Evolutionary conservation across 2,329 filamentous ascomycete species (phyloP), one percentile per base, ranked within the genome.

Genomic region (Seiridium cupressi): DNA sequence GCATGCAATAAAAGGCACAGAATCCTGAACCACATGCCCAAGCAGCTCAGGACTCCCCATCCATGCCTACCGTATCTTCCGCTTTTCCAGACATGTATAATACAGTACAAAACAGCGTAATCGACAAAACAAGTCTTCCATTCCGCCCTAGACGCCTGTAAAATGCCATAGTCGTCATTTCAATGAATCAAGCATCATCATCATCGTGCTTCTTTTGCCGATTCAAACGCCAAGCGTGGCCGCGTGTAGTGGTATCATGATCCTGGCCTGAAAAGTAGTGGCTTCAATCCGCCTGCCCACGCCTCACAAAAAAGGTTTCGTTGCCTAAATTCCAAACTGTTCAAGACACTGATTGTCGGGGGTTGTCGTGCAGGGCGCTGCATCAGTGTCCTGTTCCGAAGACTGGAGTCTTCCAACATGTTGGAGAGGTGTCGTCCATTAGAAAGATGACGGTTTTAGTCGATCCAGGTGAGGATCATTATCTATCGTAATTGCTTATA

Each of bases 171-270:
- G 26, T 47, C 55, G 47, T 57, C 44, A 18, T 47, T 47, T 42
- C 32, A 48, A 57, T 35, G 42, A 55, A 36, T 55, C 51, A 55
- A 34, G 36, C 53, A 55, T 55, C 38, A 44, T 57, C 42, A 48
- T 47, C 44, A 46, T 55, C 51, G 40, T 38, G 49, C 38, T 35
- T 35, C 38, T 53, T 18, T 38, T 38, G 49, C 34, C 51, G 51
- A 55, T 31, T 55, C 38, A 55, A 53, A 55, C 51, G 51, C 51
- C 51, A 55, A 31, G 51, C 51, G 51, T 44, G 49, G 38, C 49
- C 49, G 49, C 38, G n/a, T 49, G 34, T 53, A 53, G 18, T 36
- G 51, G 51, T 55, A 55, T 55, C 51, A 31, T 55, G 51, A 55
- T 44, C 51, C 10, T 38, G 42, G 46, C 34, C 51, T 35, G 51